These are phyloP conservation scores for Pisolithus thermaeus DNA, from an alignment of 1,284 basidiomycete species.

Conservation along the genomic window DNA sequence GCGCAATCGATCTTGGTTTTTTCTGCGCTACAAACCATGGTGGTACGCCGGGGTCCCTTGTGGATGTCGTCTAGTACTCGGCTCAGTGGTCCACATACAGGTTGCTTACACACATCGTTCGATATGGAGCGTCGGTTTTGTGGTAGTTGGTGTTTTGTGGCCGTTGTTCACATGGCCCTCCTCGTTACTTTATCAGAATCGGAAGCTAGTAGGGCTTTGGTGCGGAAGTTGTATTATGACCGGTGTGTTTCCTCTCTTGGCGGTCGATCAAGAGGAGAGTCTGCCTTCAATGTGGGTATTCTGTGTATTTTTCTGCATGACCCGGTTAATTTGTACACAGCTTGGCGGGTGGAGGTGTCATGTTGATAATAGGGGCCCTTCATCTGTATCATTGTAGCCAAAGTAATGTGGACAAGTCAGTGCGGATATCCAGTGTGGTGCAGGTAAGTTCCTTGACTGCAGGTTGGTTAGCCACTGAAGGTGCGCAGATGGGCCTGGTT, in stretches of 20 bases:
- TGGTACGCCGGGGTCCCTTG: slow-evolving; percentile 41
- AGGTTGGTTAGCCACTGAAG: background rate
- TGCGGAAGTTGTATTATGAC: slow-evolving; percentile 46
- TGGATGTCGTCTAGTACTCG: slow-evolving; percentile 1
- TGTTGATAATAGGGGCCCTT: slow-evolving; percentile 20
- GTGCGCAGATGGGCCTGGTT: slow-evolving; percentile 36
- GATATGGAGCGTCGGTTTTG: slow-evolving; percentile 70
- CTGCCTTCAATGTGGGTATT: slow-evolving; percentile 50
- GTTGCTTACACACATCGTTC: slow-evolving; percentile 62
- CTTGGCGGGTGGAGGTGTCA: slow-evolving; percentile 23
- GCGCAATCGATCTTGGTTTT: slow-evolving; percentile 32
- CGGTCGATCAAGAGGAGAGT: slow-evolving; percentile 73
- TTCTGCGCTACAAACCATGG: slow-evolving; percentile 60
- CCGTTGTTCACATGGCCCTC: slow-evolving; percentile 48
- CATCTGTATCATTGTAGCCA: slow-evolving; percentile 8
- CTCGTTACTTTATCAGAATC: slow-evolving; percentile 25
- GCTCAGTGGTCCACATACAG: slow-evolving; percentile 33
- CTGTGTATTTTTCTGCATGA: background rate
- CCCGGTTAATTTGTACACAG: slow-evolving; percentile 18
- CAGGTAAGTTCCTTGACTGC: slow-evolving; percentile 34
- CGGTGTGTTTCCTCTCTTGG: slow-evolving; percentile 65
- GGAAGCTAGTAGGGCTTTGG: slow-evolving; percentile 42
- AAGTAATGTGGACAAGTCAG: background rate
- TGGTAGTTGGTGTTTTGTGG: slow-evolving; percentile 65
- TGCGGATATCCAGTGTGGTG: slow-evolving; percentile 11